phyloP scores from a whole-genome alignment of 371 early-diverging fungal genomes.

The Saksenaea vasiformis region DNA sequence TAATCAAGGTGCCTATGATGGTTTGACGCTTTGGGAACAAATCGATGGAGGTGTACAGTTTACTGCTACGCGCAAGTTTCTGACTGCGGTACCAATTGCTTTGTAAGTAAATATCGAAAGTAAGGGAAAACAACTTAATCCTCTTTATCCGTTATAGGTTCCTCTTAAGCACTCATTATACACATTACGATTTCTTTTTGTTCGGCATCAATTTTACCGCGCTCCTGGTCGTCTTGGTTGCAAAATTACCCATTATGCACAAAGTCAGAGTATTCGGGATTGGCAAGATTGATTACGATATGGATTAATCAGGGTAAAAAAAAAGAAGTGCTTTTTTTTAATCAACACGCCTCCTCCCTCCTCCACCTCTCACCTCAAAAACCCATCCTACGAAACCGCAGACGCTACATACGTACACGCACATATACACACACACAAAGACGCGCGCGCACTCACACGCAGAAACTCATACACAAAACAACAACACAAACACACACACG shows the following conservation, averaged over 20 bases:
- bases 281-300: conserved; percentile 28
- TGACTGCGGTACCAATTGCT: conserved; percentile 89
- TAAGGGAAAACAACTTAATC: not conserved
- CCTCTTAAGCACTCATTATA: conserved; percentile 92
- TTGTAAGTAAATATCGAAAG: conserved; percentile 67
- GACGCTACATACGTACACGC: not conserved
- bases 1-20: conserved; percentile 94
- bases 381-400: not conserved
- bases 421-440: not conserved
- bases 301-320: conserved; percentile 15
- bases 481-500: not conserved
- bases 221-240: conserved; percentile 81
- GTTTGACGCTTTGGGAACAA: conserved; percentile 97
- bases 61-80: conserved; percentile 95
- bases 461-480: not conserved
- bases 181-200: conserved; percentile 86
- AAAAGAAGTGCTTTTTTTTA: not conserved
- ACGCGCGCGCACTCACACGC: not conserved
- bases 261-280: conserved; percentile 95
- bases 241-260: conserved; percentile 95
- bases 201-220: conserved; percentile 87
- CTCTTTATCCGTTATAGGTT: conserved; percentile 66
- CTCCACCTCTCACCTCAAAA: not conserved
- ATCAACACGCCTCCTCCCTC: too few relatives aligned
- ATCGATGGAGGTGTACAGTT: conserved; percentile 96